A percentile compares a stretch with the other conserved stretches of the same genome.
Conservation (phyloP, 495 filamentous ascomycete species). For the Clavariopsis aquatica region DNA sequence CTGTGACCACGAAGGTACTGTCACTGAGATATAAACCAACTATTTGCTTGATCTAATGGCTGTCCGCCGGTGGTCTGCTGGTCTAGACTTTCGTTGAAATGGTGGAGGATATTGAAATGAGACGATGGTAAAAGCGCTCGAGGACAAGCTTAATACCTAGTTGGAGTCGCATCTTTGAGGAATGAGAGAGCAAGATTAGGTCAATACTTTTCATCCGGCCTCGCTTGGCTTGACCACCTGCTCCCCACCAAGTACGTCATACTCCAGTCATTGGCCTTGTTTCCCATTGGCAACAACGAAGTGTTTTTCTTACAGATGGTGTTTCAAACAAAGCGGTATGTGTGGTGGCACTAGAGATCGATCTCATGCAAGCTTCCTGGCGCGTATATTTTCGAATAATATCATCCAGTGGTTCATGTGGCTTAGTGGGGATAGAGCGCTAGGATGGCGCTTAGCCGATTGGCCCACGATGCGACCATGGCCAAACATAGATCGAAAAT, state of each 20-base stretch:
- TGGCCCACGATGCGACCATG: background rate
- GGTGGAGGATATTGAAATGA: background rate
- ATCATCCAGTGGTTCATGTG: slow-evolving; percentile 19
- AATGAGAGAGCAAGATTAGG: background rate
- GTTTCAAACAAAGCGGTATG: slow-evolving; percentile 10
- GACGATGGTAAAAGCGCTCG: background rate
- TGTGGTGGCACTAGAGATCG: background rate
- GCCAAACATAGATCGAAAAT: slow-evolving; percentile 4
- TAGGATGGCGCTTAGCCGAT: background rate
- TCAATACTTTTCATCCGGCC: no score
- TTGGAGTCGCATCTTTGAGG: background rate
- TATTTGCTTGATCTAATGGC: background rate
- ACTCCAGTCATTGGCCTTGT: background rate
- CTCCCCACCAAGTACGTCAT: no score
- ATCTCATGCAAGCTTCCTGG: slow-evolving; percentile 13
- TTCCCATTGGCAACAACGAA: background rate
- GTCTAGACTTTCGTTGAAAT: background rate
- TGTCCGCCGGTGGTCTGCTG: background rate
- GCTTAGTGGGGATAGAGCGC: slow-evolving; percentile 12
- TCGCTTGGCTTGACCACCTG: no score
- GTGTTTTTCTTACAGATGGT: background rate
- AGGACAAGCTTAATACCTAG: background rate
- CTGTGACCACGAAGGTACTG: background rate
- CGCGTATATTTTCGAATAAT: slow-evolving; percentile 6
- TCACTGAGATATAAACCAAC: no score